Evolutionary conservation across 2,329 filamentous ascomycete species (phyloP), one percentile per base, ranked within the genome.

Genomic region (Colletotrichum lentis): DNA sequence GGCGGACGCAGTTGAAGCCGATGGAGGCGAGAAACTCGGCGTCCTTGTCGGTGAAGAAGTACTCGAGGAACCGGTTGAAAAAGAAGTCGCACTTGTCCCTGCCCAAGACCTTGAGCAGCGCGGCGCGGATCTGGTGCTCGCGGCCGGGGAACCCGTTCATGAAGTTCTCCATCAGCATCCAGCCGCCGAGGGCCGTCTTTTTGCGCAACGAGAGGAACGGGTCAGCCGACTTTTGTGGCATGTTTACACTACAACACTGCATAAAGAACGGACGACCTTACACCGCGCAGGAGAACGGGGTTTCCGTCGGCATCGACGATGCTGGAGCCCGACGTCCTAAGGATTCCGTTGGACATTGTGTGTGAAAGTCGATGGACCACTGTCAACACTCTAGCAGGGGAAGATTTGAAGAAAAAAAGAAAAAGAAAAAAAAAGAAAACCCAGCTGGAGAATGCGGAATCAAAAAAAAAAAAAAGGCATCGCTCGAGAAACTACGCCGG

Each of bases 141-240:
- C 87, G 84, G 20, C 85, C 87, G 12, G 86, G 80, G 66, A 84
- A 89, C n/a, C 87, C 87, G 1, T 84, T 87, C 70, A 89, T 88
- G 79, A 89, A 89, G 74, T 88, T 88, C 74, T 88, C 85, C 84
- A 86, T 86, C 66, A 77, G 76, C 54, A 78, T 74, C 73, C 76
- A 75, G 24, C 76, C 76, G 14, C 76, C 76, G 1, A 78, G 62
- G 5, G 71, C 76, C 3, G 76, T 79, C 73, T n/a, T n/a, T n/a
- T n/a, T n/a, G n/a, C n/a, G n/a, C n/a, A n/a, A n/a, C n/a, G n/a
- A n/a, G n/a, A n/a, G n/a, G n/a, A n/a, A n/a, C n/a, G n/a, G n/a
- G n/a, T n/a, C n/a, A n/a, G n/a, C n/a, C n/a, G n/a, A n/a, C n/a
- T n/a, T n/a, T n/a, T n/a, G n/a, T n/a, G n/a, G n/a, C n/a, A n/a